Evolutionary conservation across 2,329 filamentous ascomycete genomes (phyloP).

Genomic region (Sarocladiaceae sp.): DNA sequence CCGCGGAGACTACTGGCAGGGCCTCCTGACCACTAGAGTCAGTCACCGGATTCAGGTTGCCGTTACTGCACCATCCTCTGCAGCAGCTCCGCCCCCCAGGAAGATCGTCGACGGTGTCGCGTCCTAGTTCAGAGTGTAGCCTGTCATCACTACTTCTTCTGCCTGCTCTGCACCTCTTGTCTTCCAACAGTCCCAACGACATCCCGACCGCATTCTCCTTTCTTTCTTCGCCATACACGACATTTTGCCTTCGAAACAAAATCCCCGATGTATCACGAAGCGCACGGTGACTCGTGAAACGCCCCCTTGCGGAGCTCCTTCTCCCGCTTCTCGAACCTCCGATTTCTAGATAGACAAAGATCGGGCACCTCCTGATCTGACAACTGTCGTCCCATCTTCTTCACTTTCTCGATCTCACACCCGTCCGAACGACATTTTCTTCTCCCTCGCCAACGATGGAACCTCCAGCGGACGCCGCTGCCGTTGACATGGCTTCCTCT

Average conservation of each 20-base stretch:
- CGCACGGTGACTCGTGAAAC: constrained; percentile 6
- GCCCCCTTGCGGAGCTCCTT: constrained; percentile 9
- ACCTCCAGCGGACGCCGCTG: constrained; percentile 8
- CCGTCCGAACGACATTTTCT: constrained; percentile 4
- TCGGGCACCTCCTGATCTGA: not conserved
- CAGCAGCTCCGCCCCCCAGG: not conserved
- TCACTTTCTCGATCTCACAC: constrained; percentile 14
- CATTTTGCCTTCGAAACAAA: not conserved
- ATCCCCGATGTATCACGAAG: constrained; percentile 6
- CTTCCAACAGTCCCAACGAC: no score
- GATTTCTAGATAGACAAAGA: not conserved
- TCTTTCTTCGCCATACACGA: not conserved
- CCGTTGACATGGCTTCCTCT: constrained; percentile 12
- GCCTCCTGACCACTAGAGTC: not conserved
- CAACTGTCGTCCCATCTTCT: constrained; percentile 4
- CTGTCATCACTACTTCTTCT: not conserved
- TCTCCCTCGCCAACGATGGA: constrained; percentile 13
- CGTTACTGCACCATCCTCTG: not conserved
- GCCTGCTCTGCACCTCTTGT: no score
- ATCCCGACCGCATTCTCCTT: not conserved
- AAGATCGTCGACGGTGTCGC: not conserved
- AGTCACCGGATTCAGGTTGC: not conserved
- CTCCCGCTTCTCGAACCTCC: constrained; percentile 1
- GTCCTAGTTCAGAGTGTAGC: not conserved
- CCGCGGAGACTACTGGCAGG: not conserved